Percentiles rank a stretch among this genome's conserved stretches.
phyloP scores from a whole-genome alignment of 768 basidiomycete species.

The Fomitopsis serialis region DNA sequence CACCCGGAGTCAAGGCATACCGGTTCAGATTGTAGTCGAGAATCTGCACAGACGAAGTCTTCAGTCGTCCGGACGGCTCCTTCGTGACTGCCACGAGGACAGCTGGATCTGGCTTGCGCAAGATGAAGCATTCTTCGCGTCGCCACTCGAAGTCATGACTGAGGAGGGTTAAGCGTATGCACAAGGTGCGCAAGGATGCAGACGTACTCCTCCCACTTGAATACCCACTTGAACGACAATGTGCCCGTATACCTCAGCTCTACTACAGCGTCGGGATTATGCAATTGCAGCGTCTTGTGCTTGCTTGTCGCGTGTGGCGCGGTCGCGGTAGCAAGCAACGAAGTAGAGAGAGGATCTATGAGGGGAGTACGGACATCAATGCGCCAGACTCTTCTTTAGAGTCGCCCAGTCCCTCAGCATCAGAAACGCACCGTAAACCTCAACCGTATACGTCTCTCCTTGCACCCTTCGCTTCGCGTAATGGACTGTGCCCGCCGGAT shows the following conservation, averaged over 20 bases:
- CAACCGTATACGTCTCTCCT: conserved; percentile 52
- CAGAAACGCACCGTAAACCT: conserved; percentile 54
- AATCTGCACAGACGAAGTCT: conserved; percentile 64
- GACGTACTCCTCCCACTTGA: conserved; percentile 82
- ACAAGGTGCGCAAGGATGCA: conserved; percentile 21
- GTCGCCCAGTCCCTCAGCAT: background rate
- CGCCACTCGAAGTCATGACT: conserved; percentile 88
- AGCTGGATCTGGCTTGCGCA: conserved; percentile 83
- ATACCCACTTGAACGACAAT: conserved; percentile 69
- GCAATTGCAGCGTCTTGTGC: conserved; percentile 67
- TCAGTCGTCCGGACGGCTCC: conserved; percentile 62
- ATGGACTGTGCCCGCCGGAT: conserved; percentile 55
- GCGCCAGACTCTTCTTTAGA: background rate
- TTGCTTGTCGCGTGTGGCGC: conserved; percentile 64
- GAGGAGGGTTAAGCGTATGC: background rate
- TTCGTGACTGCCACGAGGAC: conserved; percentile 81
- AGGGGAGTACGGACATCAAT: background rate
- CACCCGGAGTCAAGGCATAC: conserved; percentile 29
- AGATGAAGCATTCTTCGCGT: conserved; percentile 75
- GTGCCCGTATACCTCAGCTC: conserved; percentile 74
- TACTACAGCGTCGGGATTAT: conserved; percentile 65
- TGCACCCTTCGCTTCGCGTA: conserved; percentile 67
- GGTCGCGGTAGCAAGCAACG: conserved; percentile 62
- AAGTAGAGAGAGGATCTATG: conserved; percentile 68
- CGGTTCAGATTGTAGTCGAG: conserved; percentile 83